These are phyloP conservation scores for Cercospora canescens DNA, from an alignment of 2,329 filamentous ascomycete genomes.

Conservation along the genomic window DNA sequence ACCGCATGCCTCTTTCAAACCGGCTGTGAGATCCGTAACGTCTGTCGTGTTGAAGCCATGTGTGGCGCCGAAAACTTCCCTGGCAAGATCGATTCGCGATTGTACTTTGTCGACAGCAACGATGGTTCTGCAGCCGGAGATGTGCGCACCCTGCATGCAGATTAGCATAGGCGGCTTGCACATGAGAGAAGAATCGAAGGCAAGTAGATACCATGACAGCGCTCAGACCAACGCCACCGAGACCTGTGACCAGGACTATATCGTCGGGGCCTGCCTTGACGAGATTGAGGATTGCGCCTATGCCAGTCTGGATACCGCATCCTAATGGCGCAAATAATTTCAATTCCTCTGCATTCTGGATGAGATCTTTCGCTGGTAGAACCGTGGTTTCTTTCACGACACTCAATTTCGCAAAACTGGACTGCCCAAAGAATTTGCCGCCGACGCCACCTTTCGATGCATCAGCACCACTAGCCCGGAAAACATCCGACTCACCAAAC, in stretches of 20 bases:
- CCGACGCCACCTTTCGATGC: constrained; percentile 18
- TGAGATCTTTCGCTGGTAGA: constrained; percentile 24
- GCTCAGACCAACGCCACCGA: constrained; percentile 30
- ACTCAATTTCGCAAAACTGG: constrained; percentile 27
- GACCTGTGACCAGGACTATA: constrained; percentile 26
- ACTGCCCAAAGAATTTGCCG: constrained; percentile 32
- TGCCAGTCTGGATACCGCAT: constrained; percentile 33
- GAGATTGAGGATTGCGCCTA: constrained; percentile 29
- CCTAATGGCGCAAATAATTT: constrained; percentile 28
- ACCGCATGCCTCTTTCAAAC: constrained; percentile 34
- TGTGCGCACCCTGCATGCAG: constrained; percentile 22
- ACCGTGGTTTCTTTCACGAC: constrained; percentile 28
- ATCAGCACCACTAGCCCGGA: constrained; percentile 15
- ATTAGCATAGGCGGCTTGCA: background rate
- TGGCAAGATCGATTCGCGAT: constrained; percentile 39
- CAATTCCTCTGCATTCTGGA: constrained; percentile 26
- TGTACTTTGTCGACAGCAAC: constrained; percentile 41
- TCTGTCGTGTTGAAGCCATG: constrained; percentile 39
- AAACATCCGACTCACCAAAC: constrained; percentile 22
- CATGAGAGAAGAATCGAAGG: background rate
- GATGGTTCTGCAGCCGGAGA: constrained; percentile 35
- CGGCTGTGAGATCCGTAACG: constrained; percentile 29
- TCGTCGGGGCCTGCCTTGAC: constrained; percentile 25
- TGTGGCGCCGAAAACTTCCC: constrained; percentile 40
- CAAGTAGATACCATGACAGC: constrained; percentile 38